Evolutionary conservation across 2,329 filamentous ascomycete species (phyloP).

Genomic region (Paradendryphiella salina): DNA sequence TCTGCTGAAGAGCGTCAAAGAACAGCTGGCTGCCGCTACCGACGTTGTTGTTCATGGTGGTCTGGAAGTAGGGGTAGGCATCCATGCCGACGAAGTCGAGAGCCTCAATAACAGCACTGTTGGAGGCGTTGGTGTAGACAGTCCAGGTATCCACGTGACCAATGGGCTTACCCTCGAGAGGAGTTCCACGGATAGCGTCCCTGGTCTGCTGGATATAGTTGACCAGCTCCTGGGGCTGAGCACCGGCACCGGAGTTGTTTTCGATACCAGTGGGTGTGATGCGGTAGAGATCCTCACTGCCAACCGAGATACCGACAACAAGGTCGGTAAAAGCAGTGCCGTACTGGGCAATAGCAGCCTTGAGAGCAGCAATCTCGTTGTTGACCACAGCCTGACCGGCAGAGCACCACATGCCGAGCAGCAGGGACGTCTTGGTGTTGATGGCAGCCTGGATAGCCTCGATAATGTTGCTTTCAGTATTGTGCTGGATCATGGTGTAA

Average conservation of each 20-base stretch:
- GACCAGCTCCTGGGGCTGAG: slow-evolving; percentile 64
- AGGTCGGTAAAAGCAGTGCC: slow-evolving; percentile 66
- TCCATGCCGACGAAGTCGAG: slow-evolving; percentile 83
- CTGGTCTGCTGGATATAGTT: slow-evolving; percentile 72
- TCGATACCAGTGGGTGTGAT: slow-evolving; percentile 68
- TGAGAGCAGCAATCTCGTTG: slow-evolving; percentile 75
- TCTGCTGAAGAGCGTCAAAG: slow-evolving; percentile 65
- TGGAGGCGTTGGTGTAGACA: slow-evolving; percentile 66
- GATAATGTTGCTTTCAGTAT: slow-evolving; percentile 66
- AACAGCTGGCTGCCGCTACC: slow-evolving; percentile 68
- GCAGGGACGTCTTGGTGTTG: slow-evolving; percentile 72
- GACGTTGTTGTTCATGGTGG: slow-evolving; percentile 60
- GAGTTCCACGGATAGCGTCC: slow-evolving; percentile 64
- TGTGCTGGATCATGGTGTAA: slow-evolving; percentile 75
- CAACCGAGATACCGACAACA: slow-evolving; percentile 82
- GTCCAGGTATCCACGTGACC: slow-evolving; percentile 94
- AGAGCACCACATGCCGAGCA: slow-evolving; percentile 84
- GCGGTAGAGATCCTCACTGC: slow-evolving; percentile 72
- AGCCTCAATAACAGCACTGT: slow-evolving; percentile 68
- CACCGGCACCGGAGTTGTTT: slow-evolving; percentile 65
- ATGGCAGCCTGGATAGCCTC: slow-evolving; percentile 79
- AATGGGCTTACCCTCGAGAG: slow-evolving; percentile 61
- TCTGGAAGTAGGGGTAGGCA: slow-evolving; percentile 82
- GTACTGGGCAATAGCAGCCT: slow-evolving; percentile 68
- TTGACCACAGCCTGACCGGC: slow-evolving; percentile 64